These are phyloP conservation scores for Haberlea rhodopensis DNA, from an alignment of 257 asterid species.

Conservation along the genomic window DNA sequence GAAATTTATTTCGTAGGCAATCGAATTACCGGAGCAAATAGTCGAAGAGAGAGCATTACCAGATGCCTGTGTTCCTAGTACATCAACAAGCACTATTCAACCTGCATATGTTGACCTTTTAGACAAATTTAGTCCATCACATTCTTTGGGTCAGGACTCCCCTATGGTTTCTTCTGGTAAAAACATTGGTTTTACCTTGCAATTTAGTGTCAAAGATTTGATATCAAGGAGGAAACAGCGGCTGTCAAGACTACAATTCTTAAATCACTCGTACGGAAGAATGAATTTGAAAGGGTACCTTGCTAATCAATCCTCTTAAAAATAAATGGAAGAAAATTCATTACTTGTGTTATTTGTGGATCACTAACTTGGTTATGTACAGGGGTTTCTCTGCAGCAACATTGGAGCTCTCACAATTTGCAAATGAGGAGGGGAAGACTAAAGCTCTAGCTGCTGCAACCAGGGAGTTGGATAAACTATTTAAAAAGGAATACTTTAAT, in stretches of 20 bases:
- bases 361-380: conserved; percentile 20
- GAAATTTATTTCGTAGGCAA: conserved; percentile 24
- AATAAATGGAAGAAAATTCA: conserved; percentile 6
- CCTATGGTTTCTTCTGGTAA: conserved; percentile 50
- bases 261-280: conserved; percentile 42
- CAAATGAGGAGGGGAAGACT: conserved; percentile 71
- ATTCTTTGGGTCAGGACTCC: conserved; percentile 44
- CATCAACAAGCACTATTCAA: conserved; percentile 37
- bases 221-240: conserved; percentile 69
- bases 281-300: conserved; percentile 51
- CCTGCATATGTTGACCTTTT: conserved; percentile 27
- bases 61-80: conserved; percentile 26
- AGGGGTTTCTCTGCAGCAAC: conserved; percentile 83
- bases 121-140: conserved; percentile 38
- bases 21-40: conserved; percentile 35
- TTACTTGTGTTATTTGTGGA: conserved; percentile 5
- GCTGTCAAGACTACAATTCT: conserved; percentile 48
- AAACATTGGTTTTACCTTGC: conserved; percentile 62
- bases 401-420: conserved; percentile 62
- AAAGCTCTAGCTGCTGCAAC: conserved; percentile 88
- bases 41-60: conserved; percentile 34
- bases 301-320: conserved; percentile 19
- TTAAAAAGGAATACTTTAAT: conserved; percentile 81
- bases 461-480: conserved; percentile 80
- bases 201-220: conserved; percentile 69